Evolutionary conservation across 2,329 filamentous ascomycete genomes (phyloP).

Genomic region (Xylaria sp.): DNA sequence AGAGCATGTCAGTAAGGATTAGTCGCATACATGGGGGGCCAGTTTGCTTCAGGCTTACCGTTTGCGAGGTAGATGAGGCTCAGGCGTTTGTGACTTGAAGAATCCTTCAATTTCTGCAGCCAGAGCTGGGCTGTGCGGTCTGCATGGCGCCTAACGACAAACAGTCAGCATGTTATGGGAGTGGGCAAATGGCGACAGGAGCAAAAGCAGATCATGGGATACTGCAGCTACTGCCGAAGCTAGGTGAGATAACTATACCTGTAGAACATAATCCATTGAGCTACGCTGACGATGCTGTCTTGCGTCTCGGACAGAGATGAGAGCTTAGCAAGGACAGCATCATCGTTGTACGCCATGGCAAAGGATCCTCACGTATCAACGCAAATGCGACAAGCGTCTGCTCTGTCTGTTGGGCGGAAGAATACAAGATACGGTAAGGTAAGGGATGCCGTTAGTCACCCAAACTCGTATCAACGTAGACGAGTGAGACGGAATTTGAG

Average conservation of each 20-base stretch:
- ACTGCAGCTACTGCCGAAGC: background rate
- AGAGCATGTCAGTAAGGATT: slow-evolving; percentile 19
- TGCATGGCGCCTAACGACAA: slow-evolving; percentile 75
- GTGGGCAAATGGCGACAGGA: slow-evolving; percentile 11
- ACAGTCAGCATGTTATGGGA: slow-evolving; percentile 40
- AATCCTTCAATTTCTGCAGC: slow-evolving; percentile 88
- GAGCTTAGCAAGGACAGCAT: slow-evolving; percentile 92
- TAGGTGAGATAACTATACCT: slow-evolving; percentile 62
- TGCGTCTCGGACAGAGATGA: slow-evolving; percentile 96
- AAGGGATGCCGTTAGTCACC: background rate
- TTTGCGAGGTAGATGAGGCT: slow-evolving; percentile 96
- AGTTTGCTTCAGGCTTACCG: slow-evolving; percentile 58
- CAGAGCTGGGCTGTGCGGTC: slow-evolving; percentile 91
- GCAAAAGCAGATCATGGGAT: background rate
- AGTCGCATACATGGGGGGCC: slow-evolving; percentile 3
- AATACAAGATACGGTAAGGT: background rate
- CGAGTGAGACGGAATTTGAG: background rate
- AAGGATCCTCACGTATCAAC: background rate
- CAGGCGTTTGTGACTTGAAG: slow-evolving; percentile 81
- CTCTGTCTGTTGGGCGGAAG: background rate
- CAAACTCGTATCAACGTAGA: background rate
- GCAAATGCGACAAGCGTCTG: background rate
- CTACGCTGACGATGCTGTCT: slow-evolving; percentile 93
- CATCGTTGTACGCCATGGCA: slow-evolving; percentile 91
- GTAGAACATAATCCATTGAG: slow-evolving; percentile 99